phyloP scores from a whole-genome alignment of 257 asterid genomes.

The Cynanchum wilfordii region DNA sequence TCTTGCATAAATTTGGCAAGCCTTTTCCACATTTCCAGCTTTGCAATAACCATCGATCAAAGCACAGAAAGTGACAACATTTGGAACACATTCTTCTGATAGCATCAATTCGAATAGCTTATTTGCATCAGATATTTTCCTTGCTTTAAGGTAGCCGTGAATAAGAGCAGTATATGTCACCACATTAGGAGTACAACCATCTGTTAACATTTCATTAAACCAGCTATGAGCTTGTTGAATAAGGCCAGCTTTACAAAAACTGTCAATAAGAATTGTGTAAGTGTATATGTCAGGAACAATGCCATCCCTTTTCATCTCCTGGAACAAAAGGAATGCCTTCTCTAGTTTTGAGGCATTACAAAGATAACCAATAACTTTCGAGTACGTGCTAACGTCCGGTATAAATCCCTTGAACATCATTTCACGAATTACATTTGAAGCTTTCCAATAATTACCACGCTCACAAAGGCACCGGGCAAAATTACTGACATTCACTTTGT shows the following conservation, averaged over 20 bases:
- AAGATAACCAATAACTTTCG: constrained; percentile 70
- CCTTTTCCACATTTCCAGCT: constrained; percentile 72
- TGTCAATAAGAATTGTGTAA: constrained; percentile 82
- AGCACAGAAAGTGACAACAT: constrained; percentile 79
- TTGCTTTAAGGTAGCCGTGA: constrained; percentile 86
- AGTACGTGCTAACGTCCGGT: constrained; percentile 81
- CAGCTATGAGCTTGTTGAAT: constrained; percentile 77
- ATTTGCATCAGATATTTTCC: constrained; percentile 61
- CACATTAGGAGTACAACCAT: constrained; percentile 75
- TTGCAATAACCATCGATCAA: constrained; percentile 92
- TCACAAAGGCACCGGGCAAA: constrained; percentile 69
- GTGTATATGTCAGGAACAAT: constrained; percentile 79
- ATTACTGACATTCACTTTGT: constrained; percentile 71
- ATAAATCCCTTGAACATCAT: constrained; percentile 78
- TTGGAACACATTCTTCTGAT: constrained; percentile 69
- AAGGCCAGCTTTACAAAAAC: constrained; percentile 83
- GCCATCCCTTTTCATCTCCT: constrained; percentile 65
- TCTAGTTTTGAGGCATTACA: constrained; percentile 75
- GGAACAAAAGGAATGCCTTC: constrained; percentile 68
- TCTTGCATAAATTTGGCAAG: constrained; percentile 72
- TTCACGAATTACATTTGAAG: constrained; percentile 58
- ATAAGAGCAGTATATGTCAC: constrained; percentile 86
- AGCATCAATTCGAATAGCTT: constrained; percentile 74
- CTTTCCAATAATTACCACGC: constrained; percentile 65
- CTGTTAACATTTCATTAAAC: constrained; percentile 75